A percentile compares a stretch with the other conserved stretches of the same genome.
phyloP scores from a whole-genome alignment of 371 early-diverging fungal genomes.

The Mortierella sp. region DNA sequence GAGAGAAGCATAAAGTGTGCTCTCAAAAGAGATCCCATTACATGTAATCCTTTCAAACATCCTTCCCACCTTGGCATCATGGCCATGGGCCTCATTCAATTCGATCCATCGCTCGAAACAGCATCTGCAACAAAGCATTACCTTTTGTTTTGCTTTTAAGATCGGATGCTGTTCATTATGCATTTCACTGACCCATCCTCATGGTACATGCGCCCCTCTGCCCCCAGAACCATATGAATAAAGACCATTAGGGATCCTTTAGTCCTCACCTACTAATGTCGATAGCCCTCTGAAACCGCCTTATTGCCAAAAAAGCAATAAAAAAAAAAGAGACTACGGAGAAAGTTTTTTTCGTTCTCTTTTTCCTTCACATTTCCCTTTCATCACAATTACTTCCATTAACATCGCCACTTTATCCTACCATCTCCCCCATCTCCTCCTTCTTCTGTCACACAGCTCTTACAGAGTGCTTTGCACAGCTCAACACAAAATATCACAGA shows the following conservation, averaged over 20 bases:
- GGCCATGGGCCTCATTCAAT: constrained; percentile 12
- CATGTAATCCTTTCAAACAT: constrained; percentile 1
- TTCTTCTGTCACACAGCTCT: not conserved
- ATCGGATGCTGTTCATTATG: not conserved
- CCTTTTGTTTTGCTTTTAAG: constrained; percentile 9
- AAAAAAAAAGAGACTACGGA: not conserved
- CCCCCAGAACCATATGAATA: not conserved
- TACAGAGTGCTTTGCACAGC: not conserved
- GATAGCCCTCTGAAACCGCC: constrained; percentile 4
- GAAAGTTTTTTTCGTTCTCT: not conserved
- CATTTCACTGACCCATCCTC: constrained; percentile 13
- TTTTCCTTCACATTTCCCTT: constrained; percentile 4
- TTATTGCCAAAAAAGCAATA: not conserved
- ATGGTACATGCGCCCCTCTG: constrained; percentile 5
- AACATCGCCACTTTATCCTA: not conserved
- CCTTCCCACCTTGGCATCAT: constrained; percentile 17
- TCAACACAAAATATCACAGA: not conserved
- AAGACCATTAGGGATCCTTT: constrained; percentile 12
- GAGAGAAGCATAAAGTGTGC: not conserved
- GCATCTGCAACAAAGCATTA: not conserved
- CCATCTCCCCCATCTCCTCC: not conserved
- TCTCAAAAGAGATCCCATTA: not conserved
- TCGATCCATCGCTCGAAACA: not conserved
- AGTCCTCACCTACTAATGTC: not conserved
- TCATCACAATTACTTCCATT: not conserved